Evolutionary conservation across 306 rosid genomes (phyloP), one percentile per base, ranked within the genome.

Genomic region (Geum urbanum): DNA sequence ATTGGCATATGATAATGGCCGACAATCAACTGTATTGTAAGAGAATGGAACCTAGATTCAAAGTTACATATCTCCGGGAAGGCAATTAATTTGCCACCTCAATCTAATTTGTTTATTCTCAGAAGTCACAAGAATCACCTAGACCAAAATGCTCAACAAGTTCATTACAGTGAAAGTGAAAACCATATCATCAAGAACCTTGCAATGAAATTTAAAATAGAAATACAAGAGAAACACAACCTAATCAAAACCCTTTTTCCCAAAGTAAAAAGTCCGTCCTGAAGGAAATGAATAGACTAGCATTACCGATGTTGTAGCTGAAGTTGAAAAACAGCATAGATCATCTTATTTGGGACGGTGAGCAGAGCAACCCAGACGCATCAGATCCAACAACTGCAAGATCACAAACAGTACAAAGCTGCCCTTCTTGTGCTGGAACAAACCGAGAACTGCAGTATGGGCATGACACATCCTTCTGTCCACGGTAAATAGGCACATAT

Each of bases 361-460:
- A 91, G 69, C 97, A 91, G 18, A 91, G 86, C 83, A 91, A 80
- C 20, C 97, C 95, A 56, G 97, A 88, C 52, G 97, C 97, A 77
- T 91, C 95, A 0, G 89, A 82, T 43, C 95, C 97, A 39, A 85
- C 86, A 7, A 85, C 87, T 8, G 95, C 80, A 75, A 91, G 87
- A 40, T 88, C 90, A 76, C 97, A 91, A 70, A 91, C 95, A 57
- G 87, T 41, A 64, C 97, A 91, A 8, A 91, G 61, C 90, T 83
- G 79, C 39, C 92, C 96, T 80, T 88, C 95, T 71, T 86, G 91
- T 74, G 70, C 73, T 5, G 83, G 89, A 65, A 88, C 96, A 75
- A 91, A 88, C 43, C 90, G 90, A 27, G 97, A 80, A 78, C 82
- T 91, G 64, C 97, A 91, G 67, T 86, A 91, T 0, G 97, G 90